Evolutionary conservation across 345 rosid genomes (phyloP).

Genomic region (Mangifera indica): DNA sequence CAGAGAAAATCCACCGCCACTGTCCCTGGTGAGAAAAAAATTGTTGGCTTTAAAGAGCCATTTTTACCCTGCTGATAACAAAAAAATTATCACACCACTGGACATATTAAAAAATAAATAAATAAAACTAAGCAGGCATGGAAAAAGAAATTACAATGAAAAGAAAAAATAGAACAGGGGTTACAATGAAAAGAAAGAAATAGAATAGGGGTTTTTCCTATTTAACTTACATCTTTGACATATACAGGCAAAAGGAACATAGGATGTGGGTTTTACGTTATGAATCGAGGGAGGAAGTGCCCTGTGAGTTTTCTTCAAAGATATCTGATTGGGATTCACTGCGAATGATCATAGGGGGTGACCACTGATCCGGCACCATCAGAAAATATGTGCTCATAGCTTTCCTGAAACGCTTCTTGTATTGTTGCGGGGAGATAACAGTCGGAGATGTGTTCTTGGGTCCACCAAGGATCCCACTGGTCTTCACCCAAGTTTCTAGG

Average conservation of each 20-base stretch:
- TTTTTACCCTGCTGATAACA: slow-evolving; percentile 13
- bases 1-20: neutral
- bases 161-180: neutral
- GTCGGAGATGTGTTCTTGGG: slow-evolving; percentile 69
- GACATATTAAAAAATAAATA: neutral
- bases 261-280: slow-evolving; percentile 3
- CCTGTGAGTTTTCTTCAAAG: slow-evolving; percentile 35
- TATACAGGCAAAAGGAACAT: slow-evolving; percentile 16
- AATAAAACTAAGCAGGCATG: slow-evolving; percentile 3
- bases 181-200: neutral
- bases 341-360: slow-evolving; percentile 43
- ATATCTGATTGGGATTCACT: slow-evolving; percentile 50
- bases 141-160: neutral
- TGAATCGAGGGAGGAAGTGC: slow-evolving; percentile 28
- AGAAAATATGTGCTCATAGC: slow-evolving; percentile 92
- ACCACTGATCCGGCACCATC: slow-evolving; percentile 97
- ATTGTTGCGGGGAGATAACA: slow-evolving; percentile 86
- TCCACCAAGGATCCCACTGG: slow-evolving; percentile 81
- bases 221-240: slow-evolving; percentile 21
- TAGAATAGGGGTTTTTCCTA: neutral
- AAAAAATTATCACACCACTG: slow-evolving; percentile 2
- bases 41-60: slow-evolving; percentile 1
- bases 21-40: neutral
- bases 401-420: slow-evolving; percentile 90
- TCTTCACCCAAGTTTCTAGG: slow-evolving; percentile 90